Evolutionary conservation across 129 eudicot genomes (phyloP).

Genomic region (Ambrosia artemisiifolia): DNA sequence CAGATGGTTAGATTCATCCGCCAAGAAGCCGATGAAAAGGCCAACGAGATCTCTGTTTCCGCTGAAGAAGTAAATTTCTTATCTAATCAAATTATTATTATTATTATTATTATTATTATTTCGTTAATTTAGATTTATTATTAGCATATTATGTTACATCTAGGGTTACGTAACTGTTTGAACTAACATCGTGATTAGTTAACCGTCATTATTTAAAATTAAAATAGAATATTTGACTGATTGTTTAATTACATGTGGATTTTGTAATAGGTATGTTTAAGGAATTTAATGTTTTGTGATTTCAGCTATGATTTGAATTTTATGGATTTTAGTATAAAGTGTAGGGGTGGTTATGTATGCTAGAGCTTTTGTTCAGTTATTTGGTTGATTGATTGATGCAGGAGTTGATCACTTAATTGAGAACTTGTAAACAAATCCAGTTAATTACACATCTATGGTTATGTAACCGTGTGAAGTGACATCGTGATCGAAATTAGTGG

Average conservation of each 20-base stretch:
- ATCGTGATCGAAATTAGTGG: conserved; percentile 7
- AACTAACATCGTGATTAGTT: conserved; percentile 4
- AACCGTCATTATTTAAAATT: no score
- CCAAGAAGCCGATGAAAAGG: conserved; percentile 96
- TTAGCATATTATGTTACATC: background rate
- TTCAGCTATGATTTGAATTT: no score
- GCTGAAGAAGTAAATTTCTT: conserved; percentile 73
- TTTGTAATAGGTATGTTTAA: no score
- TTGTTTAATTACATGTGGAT: no score
- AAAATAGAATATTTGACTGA: no score
- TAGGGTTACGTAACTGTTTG: background rate
- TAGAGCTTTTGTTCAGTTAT: no score
- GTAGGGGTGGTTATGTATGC: no score
- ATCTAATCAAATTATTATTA: background rate
- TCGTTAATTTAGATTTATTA: background rate
- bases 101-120: background rate
- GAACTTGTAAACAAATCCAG: no score
- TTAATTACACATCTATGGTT: background rate
- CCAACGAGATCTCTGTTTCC: conserved; percentile 96
- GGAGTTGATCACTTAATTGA: no score
- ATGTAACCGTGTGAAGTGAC: background rate
- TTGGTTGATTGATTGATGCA: no score
- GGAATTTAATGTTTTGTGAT: no score
- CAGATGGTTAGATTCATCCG: conserved; percentile 97
- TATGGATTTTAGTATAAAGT: no score